Evolutionary conservation across 2,329 filamentous ascomycete species (phyloP).

Genomic region (Seiridium unicorne): DNA sequence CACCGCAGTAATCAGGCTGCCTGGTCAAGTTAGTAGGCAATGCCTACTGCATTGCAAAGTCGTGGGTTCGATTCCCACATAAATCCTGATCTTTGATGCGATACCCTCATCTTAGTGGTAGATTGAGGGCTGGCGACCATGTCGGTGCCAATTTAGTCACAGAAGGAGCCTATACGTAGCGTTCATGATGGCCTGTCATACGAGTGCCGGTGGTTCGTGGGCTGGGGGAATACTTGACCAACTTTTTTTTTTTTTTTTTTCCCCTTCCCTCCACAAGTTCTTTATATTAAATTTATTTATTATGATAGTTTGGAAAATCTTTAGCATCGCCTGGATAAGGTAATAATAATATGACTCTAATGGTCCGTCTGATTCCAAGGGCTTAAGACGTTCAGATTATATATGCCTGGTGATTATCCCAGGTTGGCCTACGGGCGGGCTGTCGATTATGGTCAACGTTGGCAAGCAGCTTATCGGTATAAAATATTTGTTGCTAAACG

Average conservation of each 20-base stretch:
- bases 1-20: not conserved
- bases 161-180: not conserved
- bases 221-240: not conserved
- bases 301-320: not conserved
- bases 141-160: not conserved
- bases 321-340: not conserved
- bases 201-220: not conserved
- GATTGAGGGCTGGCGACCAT: not conserved
- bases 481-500: no score
- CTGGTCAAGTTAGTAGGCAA: not conserved
- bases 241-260: not conserved
- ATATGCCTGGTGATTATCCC: no score
- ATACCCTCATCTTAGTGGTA: not conserved
- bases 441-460: no score
- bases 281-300: not conserved
- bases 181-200: not conserved
- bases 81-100: not conserved
- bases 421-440: no score
- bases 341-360: no score
- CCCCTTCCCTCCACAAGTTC: not conserved
- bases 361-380: not conserved
- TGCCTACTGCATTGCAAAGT: not conserved
- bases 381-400: no score
- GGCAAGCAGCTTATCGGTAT: no score
- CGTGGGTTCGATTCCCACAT: not conserved